Percentiles rank a stretch among this genome's conserved stretches.
Conservation (phyloP, 2,329 filamentous ascomycete species). For the Purpureocillium takamizusanense region DNA sequence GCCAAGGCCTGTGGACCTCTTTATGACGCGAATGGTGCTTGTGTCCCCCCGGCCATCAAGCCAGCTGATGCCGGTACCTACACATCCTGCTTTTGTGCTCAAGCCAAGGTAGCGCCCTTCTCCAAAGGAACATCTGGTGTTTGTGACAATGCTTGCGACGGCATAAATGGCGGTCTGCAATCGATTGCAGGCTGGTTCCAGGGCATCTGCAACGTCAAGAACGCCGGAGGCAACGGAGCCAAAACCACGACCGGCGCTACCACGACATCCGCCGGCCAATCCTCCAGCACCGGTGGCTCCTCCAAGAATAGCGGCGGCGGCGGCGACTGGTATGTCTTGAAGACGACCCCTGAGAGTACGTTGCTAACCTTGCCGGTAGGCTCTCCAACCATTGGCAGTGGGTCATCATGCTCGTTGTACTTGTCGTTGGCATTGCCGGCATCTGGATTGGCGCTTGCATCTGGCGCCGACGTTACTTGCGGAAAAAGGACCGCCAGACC, state of each 20-base stretch:
- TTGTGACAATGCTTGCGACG: conserved; percentile 52
- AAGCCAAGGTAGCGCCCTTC: conserved; percentile 48
- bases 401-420: conserved; percentile 72
- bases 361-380: conserved; percentile 34
- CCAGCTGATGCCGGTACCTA: conserved; percentile 43
- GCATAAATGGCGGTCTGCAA: conserved; percentile 33
- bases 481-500: conserved; percentile 51
- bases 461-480: conserved; percentile 65
- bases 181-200: conserved; percentile 64
- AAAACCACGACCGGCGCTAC: conserved; percentile 7
- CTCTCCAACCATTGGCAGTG: conserved; percentile 64
- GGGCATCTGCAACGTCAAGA: conserved; percentile 47
- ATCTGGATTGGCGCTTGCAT: conserved; percentile 61
- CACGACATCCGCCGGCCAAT: conserved; percentile 3
- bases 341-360: neutral
- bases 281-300: conserved; percentile 2
- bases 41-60: conserved; percentile 50
- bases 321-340: conserved; percentile 36
- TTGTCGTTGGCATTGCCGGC: conserved; percentile 58
- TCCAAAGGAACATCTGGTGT: conserved; percentile 46
- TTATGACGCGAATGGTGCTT: conserved; percentile 62
- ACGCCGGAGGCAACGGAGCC: conserved; percentile 10
- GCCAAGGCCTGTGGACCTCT: conserved; percentile 50
- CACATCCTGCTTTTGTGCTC: conserved; percentile 65
- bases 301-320: conserved; percentile 16